phyloP scores from a whole-genome alignment of 208 protist species.

The Leishmania arabica region DNA sequence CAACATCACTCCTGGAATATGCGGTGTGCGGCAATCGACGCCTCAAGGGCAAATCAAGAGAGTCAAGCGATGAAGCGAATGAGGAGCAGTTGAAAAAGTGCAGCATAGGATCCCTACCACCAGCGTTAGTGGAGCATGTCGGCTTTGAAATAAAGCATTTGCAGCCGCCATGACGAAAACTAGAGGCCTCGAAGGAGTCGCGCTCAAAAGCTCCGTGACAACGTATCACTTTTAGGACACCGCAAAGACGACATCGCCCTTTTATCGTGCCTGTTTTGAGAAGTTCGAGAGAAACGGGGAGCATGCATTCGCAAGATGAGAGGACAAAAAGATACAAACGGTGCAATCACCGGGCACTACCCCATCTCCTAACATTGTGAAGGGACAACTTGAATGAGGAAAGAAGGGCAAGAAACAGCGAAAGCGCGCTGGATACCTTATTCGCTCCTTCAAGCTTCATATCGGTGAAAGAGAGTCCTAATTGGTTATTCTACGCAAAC shows the following conservation, averaged over 20 bases:
- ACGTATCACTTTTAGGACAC: not conserved
- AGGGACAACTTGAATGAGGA: not conserved
- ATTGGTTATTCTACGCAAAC: slow-evolving; percentile 20
- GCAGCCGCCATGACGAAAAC: not conserved
- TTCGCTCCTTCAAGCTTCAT: not conserved
- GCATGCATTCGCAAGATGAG: too few species aligned
- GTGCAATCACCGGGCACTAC: not conserved
- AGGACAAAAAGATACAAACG: not conserved
- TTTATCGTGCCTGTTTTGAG: not conserved
- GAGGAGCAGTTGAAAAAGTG: not conserved
- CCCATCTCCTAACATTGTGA: not conserved
- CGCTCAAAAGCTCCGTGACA: too few species aligned
- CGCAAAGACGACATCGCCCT: not conserved
- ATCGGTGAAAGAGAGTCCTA: slow-evolving; percentile 15
- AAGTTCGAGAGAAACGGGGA: not conserved
- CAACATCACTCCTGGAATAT: not conserved
- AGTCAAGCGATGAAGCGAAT: not conserved
- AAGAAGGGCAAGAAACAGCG: not conserved
- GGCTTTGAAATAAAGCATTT: not conserved
- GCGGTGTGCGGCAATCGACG: not conserved
- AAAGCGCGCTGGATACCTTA: not conserved
- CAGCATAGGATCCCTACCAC: not conserved
- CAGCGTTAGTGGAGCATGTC: not conserved
- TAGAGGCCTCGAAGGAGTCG: not conserved
- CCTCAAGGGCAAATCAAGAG: not conserved